Evolutionary conservation across 108 stramenopile species (phyloP).

Genomic region (Skeletonema costatum): DNA sequence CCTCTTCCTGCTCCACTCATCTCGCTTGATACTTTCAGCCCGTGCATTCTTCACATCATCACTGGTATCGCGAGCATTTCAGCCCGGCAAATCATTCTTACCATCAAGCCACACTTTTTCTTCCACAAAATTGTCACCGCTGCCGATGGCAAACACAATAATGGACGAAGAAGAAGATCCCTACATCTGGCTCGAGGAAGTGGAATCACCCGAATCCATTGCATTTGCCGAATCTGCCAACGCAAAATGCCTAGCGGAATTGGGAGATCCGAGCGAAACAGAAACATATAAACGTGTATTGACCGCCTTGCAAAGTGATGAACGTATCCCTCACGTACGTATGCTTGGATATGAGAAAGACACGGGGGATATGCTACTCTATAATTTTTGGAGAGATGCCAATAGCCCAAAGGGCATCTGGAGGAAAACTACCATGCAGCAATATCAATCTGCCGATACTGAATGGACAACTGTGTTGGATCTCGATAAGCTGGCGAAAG

Average conservation of each 20-base stretch:
- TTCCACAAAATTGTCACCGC: neutral
- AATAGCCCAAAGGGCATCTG: slow-evolving; percentile 85
- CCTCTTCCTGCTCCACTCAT: slow-evolving; percentile 1
- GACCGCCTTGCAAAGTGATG: slow-evolving; percentile 68
- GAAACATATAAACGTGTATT: slow-evolving; percentile 67
- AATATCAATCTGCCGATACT: slow-evolving; percentile 53
- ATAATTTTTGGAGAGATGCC: slow-evolving; percentile 80
- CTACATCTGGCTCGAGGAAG: slow-evolving; percentile 82
- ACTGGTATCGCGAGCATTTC: neutral
- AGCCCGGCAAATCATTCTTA: neutral
- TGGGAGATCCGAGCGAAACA: slow-evolving; percentile 72
- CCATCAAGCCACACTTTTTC: neutral
- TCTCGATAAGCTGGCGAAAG: slow-evolving; percentile 76
- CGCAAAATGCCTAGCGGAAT: slow-evolving; percentile 63
- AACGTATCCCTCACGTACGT: slow-evolving; percentile 74
- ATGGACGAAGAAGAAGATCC: slow-evolving; percentile 55
- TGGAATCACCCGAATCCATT: slow-evolving; percentile 72
- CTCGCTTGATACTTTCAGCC: neutral
- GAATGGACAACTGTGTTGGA: slow-evolving; percentile 89
- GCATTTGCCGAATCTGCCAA: slow-evolving; percentile 76
- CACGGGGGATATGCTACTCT: slow-evolving; percentile 61
- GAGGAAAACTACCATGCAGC: slow-evolving; percentile 72
- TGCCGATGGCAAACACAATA: neutral
- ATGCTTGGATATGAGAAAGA: slow-evolving; percentile 60
- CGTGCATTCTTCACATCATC: neutral